Percentiles rank a stretch among this genome's conserved stretches.
These are phyloP conservation scores for Xylaria flabelliformis DNA, from an alignment of 495 filamentous ascomycete genomes.

Conservation along the genomic window DNA sequence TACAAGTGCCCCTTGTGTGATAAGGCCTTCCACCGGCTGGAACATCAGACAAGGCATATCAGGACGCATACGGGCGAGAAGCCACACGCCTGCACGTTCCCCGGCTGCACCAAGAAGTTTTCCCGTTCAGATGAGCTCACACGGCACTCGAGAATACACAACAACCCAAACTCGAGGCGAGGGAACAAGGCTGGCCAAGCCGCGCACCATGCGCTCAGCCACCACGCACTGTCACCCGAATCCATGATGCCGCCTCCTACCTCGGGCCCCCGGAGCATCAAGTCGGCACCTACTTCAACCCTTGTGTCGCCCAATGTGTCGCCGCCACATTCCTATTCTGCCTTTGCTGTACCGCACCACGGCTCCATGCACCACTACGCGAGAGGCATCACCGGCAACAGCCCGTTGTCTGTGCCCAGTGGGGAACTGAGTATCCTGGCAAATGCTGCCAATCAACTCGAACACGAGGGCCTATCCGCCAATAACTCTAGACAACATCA, in stretches of 20 bases:
- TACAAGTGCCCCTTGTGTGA: constrained; percentile 99
- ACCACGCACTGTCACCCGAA: constrained; percentile 53
- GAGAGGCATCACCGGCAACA: constrained; percentile 56
- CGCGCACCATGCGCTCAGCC: constrained; percentile 40
- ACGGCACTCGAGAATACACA: constrained; percentile 97
- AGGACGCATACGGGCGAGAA: constrained; percentile 98
- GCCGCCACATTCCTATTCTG: constrained; percentile 86
- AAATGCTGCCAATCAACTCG: constrained; percentile 84
- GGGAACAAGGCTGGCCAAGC: constrained; percentile 80
- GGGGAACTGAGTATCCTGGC: constrained; percentile 91
- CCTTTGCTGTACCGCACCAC: constrained; percentile 71
- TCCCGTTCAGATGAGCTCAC: constrained; percentile 96
- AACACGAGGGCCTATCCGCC: constrained; percentile 69
- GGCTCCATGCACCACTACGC: constrained; percentile 67
- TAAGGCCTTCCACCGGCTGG: constrained; percentile 97
- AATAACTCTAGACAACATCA: constrained; percentile 54
- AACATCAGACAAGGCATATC: constrained; percentile 98
- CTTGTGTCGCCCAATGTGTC: constrained; percentile 94
- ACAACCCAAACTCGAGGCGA: constrained; percentile 94
- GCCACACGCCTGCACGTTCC: constrained; percentile 92
- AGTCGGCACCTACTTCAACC: constrained; percentile 88
- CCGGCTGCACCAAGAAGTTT: constrained; percentile 97
- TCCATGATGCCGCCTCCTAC: constrained; percentile 80
- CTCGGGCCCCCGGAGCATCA: constrained; percentile 65
- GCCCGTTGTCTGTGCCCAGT: constrained; percentile 32